phyloP scores from a whole-genome alignment of 2,329 filamentous ascomycete genomes.

The Aureobasidium sp. region DNA sequence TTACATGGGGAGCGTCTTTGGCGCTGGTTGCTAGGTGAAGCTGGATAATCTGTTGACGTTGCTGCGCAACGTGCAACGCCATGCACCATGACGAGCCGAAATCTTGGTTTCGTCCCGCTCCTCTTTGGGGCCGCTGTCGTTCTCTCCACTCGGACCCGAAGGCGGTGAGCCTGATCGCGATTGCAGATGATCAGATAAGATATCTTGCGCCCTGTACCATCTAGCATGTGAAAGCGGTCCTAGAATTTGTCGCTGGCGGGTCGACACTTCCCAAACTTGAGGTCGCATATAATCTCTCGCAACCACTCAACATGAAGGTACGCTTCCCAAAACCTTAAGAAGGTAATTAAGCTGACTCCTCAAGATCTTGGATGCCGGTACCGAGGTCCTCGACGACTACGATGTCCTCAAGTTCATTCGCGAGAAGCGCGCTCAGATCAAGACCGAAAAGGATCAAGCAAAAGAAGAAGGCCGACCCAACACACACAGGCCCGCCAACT shows the following conservation, averaged over 20 bases:
- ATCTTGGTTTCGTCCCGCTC: conserved; percentile 10
- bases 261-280: background rate
- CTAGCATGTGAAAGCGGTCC: conserved; percentile 10
- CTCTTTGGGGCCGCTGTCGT: background rate
- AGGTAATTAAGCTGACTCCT: background rate
- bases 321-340: too few relatives aligned
- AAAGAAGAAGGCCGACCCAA: conserved; percentile 20
- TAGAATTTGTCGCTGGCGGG: background rate
- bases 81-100: conserved; percentile 7
- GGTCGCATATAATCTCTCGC: background rate
- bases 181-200: background rate
- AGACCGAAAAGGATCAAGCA: conserved; percentile 25
- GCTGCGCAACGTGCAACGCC: conserved; percentile 5
- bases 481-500: conserved; percentile 24
- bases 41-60: background rate
- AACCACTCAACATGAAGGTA: background rate
- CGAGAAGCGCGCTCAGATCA: conserved; percentile 27
- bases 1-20: conserved; percentile 1
- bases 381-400: conserved; percentile 29
- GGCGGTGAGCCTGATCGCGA: background rate
- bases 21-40: conserved; percentile 14
- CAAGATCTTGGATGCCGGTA: conserved; percentile 31
- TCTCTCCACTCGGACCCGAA: background rate
- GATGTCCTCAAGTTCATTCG: conserved; percentile 30
- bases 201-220: background rate